A percentile compares a stretch with the other conserved stretches of the same genome.
Evolutionary conservation across 768 basidiomycete genomes (phyloP).

Genomic region (Suillus discolor): DNA sequence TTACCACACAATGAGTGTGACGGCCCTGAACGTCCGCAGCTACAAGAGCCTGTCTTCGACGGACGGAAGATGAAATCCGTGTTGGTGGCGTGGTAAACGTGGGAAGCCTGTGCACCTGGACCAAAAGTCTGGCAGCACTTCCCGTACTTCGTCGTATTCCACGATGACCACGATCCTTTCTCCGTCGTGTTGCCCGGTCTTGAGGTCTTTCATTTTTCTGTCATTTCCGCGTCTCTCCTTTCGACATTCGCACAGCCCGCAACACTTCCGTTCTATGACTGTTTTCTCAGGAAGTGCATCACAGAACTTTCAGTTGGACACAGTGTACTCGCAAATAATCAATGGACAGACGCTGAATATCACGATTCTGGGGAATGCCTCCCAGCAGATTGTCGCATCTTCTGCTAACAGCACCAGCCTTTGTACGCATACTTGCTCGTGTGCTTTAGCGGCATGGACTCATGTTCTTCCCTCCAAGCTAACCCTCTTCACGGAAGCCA

Average conservation of each 20-base stretch:
- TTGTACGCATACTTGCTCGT: slow-evolving; percentile 44
- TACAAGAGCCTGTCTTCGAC: neutral
- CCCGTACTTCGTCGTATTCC: slow-evolving; percentile 19
- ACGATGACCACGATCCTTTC: slow-evolving; percentile 25
- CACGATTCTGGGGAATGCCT: slow-evolving; percentile 68
- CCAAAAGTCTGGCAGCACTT: neutral
- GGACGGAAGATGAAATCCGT: slow-evolving; percentile 8
- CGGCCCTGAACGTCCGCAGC: neutral
- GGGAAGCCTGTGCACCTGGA: slow-evolving; percentile 1
- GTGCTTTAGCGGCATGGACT: slow-evolving; percentile 10
- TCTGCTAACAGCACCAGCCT: slow-evolving; percentile 64
- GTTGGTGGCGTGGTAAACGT: slow-evolving; percentile 29
- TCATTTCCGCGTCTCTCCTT: slow-evolving; percentile 23
- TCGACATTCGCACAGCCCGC: slow-evolving; percentile 56
- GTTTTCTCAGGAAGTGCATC: slow-evolving; percentile 57
- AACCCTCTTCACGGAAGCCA: slow-evolving; percentile 86
- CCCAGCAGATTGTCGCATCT: slow-evolving; percentile 59
- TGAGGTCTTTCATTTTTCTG: slow-evolving; percentile 12
- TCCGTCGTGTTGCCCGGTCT: slow-evolving; percentile 13
- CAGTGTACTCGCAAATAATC: slow-evolving; percentile 74
- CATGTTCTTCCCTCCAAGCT: slow-evolving; percentile 45
- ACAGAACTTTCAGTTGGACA: slow-evolving; percentile 63
- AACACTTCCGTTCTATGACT: slow-evolving; percentile 65
- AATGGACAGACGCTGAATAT: slow-evolving; percentile 60
- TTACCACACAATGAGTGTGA: neutral